Conservation (phyloP, 192 early-diverging fungal genomes). For the Coemansia sp. region DNA sequence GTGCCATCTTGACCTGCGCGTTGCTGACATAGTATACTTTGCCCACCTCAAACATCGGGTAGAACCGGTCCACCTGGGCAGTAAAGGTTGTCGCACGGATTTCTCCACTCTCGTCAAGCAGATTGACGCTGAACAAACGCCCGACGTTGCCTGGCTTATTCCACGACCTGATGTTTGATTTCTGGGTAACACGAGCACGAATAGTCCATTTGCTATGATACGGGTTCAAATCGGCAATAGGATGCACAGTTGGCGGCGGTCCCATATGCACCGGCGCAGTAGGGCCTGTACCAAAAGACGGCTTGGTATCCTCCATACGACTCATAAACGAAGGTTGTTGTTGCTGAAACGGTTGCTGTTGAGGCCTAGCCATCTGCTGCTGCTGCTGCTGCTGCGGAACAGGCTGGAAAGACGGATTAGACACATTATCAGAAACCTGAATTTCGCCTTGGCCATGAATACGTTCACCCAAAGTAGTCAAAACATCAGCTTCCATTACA, state of each 20-base stretch:
- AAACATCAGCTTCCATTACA: constrained; percentile 39
- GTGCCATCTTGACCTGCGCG: constrained; percentile 79
- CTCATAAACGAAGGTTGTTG: constrained; percentile 52
- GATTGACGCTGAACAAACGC: constrained; percentile 83
- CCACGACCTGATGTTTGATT: constrained; percentile 82
- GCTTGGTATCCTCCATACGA: constrained; percentile 36
- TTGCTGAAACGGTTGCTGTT: constrained; percentile 6
- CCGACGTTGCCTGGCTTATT: constrained; percentile 77
- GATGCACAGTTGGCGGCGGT: constrained; percentile 29
- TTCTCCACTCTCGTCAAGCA: constrained; percentile 89
- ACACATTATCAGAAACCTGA: neutral
- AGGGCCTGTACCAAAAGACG: constrained; percentile 11
- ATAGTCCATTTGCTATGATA: constrained; percentile 97
- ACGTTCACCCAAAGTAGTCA: constrained; percentile 32
- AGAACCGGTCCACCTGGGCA: constrained; percentile 78
- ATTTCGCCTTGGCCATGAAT: constrained; percentile 20
- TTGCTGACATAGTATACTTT: constrained; percentile 85
- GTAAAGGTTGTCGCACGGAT: constrained; percentile 95
- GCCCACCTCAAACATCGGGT: constrained; percentile 75
- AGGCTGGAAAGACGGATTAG: constrained; percentile 1
- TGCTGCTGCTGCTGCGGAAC: constrained; percentile 12
- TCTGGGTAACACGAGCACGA: constrained; percentile 83
- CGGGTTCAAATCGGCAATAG: constrained; percentile 79
- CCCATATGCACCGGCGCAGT: constrained; percentile 47
- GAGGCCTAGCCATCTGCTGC: constrained; percentile 22